These are phyloP conservation scores for Colletotrichum eleusines DNA, from an alignment of 2,329 filamentous ascomycete species.

Conservation along the genomic window DNA sequence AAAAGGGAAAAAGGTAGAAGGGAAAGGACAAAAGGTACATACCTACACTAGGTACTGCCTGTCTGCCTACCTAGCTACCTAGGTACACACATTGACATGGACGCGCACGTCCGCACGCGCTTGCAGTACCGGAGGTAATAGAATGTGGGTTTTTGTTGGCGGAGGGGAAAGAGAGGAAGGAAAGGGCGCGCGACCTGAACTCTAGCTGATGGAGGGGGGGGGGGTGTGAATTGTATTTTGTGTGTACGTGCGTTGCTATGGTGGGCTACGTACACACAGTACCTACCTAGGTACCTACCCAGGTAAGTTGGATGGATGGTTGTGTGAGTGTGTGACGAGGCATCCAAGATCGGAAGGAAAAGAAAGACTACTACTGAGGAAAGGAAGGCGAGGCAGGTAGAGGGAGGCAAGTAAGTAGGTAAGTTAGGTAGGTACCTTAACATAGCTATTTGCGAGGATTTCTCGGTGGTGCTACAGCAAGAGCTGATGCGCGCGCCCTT, in stretches of 20 bases:
- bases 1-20: conserved; percentile 46
- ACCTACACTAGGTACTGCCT: conserved; percentile 41
- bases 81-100: background rate
- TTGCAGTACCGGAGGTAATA: background rate
- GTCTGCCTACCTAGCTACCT: no score
- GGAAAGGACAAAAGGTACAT: conserved; percentile 46
- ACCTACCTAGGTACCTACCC: background rate
- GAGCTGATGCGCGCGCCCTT: background rate
- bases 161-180: conserved; percentile 9
- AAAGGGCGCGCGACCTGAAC: conserved; percentile 27
- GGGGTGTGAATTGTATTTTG: conserved; percentile 4
- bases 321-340: background rate
- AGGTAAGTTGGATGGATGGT: background rate
- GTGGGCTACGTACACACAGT: background rate
- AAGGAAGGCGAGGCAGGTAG: background rate
- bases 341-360: background rate
- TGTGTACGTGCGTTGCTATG: background rate
- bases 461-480: background rate
- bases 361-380: background rate
- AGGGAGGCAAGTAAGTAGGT: no score
- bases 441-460: background rate
- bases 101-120: background rate
- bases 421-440: no score
- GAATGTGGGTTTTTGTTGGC: conserved; percentile 27
- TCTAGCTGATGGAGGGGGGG: background rate